Percentiles rank a stretch among this genome's conserved stretches.
Conservation (phyloP, 139 green algal species). For the Closterium sp. region DNA sequence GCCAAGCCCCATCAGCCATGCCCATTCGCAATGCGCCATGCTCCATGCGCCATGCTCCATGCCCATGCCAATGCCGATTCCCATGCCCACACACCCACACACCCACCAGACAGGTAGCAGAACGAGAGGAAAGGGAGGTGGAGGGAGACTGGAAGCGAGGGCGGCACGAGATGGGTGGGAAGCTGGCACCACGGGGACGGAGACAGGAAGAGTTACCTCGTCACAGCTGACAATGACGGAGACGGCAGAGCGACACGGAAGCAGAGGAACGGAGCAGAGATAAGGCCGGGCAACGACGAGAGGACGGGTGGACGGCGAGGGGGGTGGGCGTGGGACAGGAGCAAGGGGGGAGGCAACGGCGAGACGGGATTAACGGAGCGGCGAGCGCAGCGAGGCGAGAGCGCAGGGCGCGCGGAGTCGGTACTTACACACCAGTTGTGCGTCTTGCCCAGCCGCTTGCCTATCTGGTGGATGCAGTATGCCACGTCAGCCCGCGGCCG, state of each 20-base stretch:
- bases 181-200: no score
- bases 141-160: no score
- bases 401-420: background rate
- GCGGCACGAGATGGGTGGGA: no score
- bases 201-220: no score
- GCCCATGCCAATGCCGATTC: background rate
- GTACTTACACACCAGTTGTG: conserved; percentile 45
- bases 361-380: no score
- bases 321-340: background rate
- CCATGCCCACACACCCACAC: background rate
- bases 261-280: background rate
- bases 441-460: conserved; percentile 43
- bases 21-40: no score
- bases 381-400: background rate
- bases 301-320: no score
- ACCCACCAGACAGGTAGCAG: background rate
- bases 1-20: background rate
- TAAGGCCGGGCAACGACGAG: background rate
- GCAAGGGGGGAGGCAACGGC: background rate
- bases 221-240: background rate
- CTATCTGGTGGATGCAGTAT: conserved; percentile 46
- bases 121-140: background rate
- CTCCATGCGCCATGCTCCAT: background rate
- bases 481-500: conserved; percentile 46
- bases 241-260: background rate